A percentile compares a stretch with the other conserved stretches of the same genome.
These are phyloP conservation scores for Galerina sulciceps DNA, from an alignment of 768 basidiomycete genomes.

Conservation along the genomic window DNA sequence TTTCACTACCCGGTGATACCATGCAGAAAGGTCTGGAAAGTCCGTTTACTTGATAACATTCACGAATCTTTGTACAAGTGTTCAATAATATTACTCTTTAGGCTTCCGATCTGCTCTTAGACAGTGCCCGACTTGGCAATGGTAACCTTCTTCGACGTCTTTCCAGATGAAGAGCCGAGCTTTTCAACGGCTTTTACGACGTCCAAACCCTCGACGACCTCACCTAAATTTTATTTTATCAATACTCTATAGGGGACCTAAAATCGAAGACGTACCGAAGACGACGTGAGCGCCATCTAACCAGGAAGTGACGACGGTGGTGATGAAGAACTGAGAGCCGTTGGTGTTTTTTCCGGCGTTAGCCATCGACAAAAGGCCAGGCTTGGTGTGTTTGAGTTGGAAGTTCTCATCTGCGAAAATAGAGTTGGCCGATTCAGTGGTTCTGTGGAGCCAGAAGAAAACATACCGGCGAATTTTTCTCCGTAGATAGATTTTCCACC, in stretches of 20 bases:
- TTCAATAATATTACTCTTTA: conserved; percentile 6
- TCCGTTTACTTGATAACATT: too few species aligned
- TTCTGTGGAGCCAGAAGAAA: background rate
- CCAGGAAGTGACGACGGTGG: conserved; percentile 78
- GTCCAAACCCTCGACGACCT: conserved; percentile 70
- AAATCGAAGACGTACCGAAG: conserved; percentile 57
- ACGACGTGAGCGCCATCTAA: conserved; percentile 72
- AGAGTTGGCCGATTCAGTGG: background rate
- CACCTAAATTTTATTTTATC: conserved; percentile 44
- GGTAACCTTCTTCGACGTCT: conserved; percentile 45
- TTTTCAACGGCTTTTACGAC: conserved; percentile 51
- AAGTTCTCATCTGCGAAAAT: conserved; percentile 82
- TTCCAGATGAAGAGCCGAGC: conserved; percentile 42
- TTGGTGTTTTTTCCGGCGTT: conserved; percentile 86
- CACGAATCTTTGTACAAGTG: background rate
- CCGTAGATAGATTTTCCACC: conserved; percentile 86
- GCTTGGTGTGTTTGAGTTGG: conserved; percentile 70
- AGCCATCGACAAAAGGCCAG: conserved; percentile 77
- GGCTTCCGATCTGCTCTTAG: conserved; percentile 17
- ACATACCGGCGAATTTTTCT: conserved; percentile 63
- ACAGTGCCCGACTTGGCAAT: conserved; percentile 62
- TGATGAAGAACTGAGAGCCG: conserved; percentile 93
- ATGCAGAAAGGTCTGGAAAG: too few species aligned
- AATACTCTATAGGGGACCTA: too few species aligned
- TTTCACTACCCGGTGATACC: too few species aligned